phyloP scores from a whole-genome alignment of 2,329 filamentous ascomycete genomes.

The Parasarocladium wereldwijsianum region DNA sequence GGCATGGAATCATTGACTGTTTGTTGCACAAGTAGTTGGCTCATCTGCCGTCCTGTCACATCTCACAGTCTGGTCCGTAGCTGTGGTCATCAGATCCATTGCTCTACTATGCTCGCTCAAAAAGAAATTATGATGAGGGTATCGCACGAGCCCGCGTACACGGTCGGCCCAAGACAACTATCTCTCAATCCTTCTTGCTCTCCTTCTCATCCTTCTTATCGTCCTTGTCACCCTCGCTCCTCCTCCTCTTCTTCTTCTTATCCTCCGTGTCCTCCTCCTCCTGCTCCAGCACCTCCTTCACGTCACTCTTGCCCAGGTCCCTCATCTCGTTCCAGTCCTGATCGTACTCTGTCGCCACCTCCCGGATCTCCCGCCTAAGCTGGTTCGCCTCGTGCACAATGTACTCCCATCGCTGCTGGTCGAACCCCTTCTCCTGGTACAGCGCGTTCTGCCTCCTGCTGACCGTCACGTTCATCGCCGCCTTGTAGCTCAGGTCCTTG shows the following conservation, averaged over 20 bases:
- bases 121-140: too few relatives aligned
- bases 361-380: slow-evolving; percentile 64
- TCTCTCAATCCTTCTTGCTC: slow-evolving; percentile 12
- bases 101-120: too few relatives aligned
- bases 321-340: slow-evolving; percentile 73
- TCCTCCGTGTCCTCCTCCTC: slow-evolving; percentile 28
- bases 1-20: too few relatives aligned
- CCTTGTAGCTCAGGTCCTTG: slow-evolving; percentile 73
- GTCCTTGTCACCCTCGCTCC: slow-evolving; percentile 24
- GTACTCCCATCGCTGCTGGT: slow-evolving; percentile 61
- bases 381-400: slow-evolving; percentile 68
- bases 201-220: slow-evolving; percentile 19
- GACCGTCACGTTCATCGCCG: slow-evolving; percentile 77
- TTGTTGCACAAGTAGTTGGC: too few relatives aligned
- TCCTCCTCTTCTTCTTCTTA: slow-evolving; percentile 20
- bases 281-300: slow-evolving; percentile 40
- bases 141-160: too few relatives aligned
- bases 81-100: too few relatives aligned
- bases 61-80: too few relatives aligned
- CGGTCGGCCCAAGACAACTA: too few relatives aligned
- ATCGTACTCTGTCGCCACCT: slow-evolving; percentile 73
- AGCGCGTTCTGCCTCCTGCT: slow-evolving; percentile 61
- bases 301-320: slow-evolving; percentile 57
- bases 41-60: too few relatives aligned
- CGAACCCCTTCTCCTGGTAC: slow-evolving; percentile 63